phyloP scores from a whole-genome alignment of 257 asterid species.

The Gentiana dahurica region DNA sequence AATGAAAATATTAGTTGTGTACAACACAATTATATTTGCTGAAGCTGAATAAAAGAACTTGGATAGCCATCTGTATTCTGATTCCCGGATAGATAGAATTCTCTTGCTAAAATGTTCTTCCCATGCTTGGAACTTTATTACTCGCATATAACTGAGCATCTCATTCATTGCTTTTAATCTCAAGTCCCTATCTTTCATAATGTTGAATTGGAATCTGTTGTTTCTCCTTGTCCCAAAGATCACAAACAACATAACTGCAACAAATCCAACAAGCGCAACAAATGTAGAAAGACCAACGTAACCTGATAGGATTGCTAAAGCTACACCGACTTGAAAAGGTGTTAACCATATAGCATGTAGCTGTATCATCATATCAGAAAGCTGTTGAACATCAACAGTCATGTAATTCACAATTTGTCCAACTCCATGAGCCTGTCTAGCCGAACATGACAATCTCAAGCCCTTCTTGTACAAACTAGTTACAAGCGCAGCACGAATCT shows the following conservation, averaged over 20 bases:
- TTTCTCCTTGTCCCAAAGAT: slow-evolving; percentile 30
- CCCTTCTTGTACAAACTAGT: too few relatives aligned
- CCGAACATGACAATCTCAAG: too few relatives aligned
- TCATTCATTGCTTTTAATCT: too few relatives aligned
- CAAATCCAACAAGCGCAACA: slow-evolving; percentile 44
- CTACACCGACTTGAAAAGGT: too few relatives aligned
- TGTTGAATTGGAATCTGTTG: slow-evolving; percentile 52
- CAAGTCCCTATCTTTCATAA: too few relatives aligned
- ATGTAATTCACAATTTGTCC: too few relatives aligned
- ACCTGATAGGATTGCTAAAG: slow-evolving; percentile 31
- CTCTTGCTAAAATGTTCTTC: slow-evolving; percentile 80
- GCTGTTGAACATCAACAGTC: slow-evolving; percentile 69
- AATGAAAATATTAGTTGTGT: slow-evolving; percentile 47
- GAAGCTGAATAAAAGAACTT: slow-evolving; percentile 49
- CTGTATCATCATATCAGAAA: slow-evolving; percentile 90
- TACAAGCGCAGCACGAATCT: too few relatives aligned
- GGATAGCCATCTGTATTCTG: slow-evolving; percentile 22
- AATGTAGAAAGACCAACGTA: slow-evolving; percentile 49
- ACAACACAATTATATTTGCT: slow-evolving; percentile 56
- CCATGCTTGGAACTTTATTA: slow-evolving; percentile 7
- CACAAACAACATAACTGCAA: slow-evolving; percentile 16
- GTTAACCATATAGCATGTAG: too few relatives aligned
- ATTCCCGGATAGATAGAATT: slow-evolving; percentile 55
- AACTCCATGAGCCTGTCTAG: too few relatives aligned
- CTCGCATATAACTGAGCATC: too few relatives aligned